Percentiles rank a stretch among this genome's conserved stretches.
These are phyloP conservation scores for Diacronema lutheri DNA, from an alignment of 78 protist genomes.

Conservation along the genomic window DNA sequence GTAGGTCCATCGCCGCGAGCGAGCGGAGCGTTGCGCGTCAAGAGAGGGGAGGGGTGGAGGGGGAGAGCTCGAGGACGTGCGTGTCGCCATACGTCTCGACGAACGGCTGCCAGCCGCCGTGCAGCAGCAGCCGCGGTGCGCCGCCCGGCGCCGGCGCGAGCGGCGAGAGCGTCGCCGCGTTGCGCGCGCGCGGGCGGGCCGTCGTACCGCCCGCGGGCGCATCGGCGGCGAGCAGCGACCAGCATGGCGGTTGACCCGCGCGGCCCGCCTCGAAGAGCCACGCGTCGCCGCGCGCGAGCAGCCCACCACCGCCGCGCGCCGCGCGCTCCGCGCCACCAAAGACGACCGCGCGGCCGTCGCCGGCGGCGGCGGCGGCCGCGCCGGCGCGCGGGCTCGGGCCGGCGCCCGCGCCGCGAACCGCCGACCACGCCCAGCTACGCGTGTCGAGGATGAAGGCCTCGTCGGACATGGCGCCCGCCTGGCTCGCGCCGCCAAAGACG, in stretches of 20 bases:
- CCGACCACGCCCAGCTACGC: neutral
- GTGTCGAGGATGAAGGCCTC: neutral
- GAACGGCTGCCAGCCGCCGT: conserved; percentile 19
- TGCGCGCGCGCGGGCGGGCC: neutral
- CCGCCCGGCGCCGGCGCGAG: neutral
- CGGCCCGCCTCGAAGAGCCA: neutral
- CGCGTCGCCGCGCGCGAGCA: neutral
- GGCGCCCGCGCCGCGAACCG: neutral
- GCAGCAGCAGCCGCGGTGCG: neutral
- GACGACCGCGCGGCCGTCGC: neutral
- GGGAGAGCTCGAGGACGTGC: neutral
- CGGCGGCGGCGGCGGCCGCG: neutral
- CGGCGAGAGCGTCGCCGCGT: conserved; percentile 4
- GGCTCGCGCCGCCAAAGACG: conserved; percentile 11
- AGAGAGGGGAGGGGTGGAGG: too few relatives aligned
- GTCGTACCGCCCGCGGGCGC: neutral
- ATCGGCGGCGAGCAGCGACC: neutral
- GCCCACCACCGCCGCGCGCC: neutral
- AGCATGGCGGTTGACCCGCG: too few relatives aligned
- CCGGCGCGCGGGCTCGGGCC: neutral
- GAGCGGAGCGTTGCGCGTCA: too few relatives aligned
- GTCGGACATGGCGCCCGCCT: neutral
- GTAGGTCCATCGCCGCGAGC: too few relatives aligned
- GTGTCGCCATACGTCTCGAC: neutral
- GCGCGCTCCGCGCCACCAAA: neutral